Conservation (phyloP, 148 eudicot genomes). For the Rhododendron henanense region DNA sequence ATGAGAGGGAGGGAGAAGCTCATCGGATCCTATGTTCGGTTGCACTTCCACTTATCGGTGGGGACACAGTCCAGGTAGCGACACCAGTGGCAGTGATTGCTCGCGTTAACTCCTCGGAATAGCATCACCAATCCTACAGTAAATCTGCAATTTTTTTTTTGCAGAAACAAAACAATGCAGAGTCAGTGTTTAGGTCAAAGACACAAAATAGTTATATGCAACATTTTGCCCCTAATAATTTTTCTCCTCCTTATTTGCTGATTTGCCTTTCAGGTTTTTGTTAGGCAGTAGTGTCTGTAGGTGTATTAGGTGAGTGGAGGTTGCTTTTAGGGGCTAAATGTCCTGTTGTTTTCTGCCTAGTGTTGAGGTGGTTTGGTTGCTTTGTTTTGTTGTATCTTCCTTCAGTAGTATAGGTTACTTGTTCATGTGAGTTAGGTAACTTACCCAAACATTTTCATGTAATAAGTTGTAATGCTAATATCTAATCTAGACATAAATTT, state of each 20-base stretch:
- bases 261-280: not conserved
- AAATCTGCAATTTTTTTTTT: constrained; percentile 28
- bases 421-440: too few species aligned
- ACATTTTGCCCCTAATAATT: not conserved
- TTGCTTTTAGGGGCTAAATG: not conserved
- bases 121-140: constrained; percentile 62
- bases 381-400: not conserved
- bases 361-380: not conserved
- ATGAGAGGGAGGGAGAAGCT: not conserved
- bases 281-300: too few species aligned
- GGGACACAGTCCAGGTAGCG: constrained; percentile 48
- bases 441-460: not conserved
- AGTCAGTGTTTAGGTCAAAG: not conserved
- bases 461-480: not conserved
- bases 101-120: constrained; percentile 42
- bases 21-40: not conserved
- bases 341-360: not conserved
- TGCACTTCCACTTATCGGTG: constrained; percentile 51
- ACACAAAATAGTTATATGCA: not conserved
- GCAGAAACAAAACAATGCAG: not conserved
- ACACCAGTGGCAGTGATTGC: constrained; percentile 55
- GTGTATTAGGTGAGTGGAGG: too few species aligned
- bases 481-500: not conserved
- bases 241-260: too few species aligned
- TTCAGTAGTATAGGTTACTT: not conserved